Evolutionary conservation across 2,329 filamentous ascomycete species (phyloP).

Genomic region (Ceratocystis ficicola): DNA sequence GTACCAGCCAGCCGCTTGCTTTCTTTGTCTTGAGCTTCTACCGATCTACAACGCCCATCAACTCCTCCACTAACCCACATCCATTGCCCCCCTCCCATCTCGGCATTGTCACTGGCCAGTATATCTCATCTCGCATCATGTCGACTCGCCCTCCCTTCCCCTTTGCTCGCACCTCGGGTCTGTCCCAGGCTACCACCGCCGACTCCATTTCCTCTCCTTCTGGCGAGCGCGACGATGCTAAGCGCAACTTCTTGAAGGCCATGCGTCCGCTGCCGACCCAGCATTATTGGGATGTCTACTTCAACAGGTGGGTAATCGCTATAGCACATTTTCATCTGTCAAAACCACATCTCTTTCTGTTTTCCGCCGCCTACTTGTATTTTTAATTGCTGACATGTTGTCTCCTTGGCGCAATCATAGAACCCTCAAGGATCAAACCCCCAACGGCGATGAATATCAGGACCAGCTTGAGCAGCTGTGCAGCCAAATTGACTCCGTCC

Average conservation of each 20-base stretch:
- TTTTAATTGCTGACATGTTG: background rate
- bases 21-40: slow-evolving; percentile 4
- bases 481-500: slow-evolving; percentile 60
- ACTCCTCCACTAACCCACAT: slow-evolving; percentile 13
- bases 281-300: slow-evolving; percentile 67
- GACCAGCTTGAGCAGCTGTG: slow-evolving; percentile 50
- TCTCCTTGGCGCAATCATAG: slow-evolving; percentile 25
- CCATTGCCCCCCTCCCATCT: slow-evolving; percentile 9
- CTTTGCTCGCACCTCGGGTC: slow-evolving; percentile 50
- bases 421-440: slow-evolving; percentile 36
- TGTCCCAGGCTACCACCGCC: slow-evolving; percentile 47
- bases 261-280: slow-evolving; percentile 63
- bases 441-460: slow-evolving; percentile 37
- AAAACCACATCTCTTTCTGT: background rate
- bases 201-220: slow-evolving; percentile 56
- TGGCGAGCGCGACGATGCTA: slow-evolving; percentile 62
- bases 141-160: slow-evolving; percentile 46
- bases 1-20: slow-evolving; percentile 10
- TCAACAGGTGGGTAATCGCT: slow-evolving; percentile 40
- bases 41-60: slow-evolving; percentile 4
- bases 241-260: slow-evolving; percentile 69
- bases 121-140: slow-evolving; percentile 34
- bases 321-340: background rate
- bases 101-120: background rate
- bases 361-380: slow-evolving; percentile 3